Percentiles rank a stretch among this genome's conserved stretches.
phyloP scores from a whole-genome alignment of 202 grass and related monocot species.

The Alloteropsis angusta region DNA sequence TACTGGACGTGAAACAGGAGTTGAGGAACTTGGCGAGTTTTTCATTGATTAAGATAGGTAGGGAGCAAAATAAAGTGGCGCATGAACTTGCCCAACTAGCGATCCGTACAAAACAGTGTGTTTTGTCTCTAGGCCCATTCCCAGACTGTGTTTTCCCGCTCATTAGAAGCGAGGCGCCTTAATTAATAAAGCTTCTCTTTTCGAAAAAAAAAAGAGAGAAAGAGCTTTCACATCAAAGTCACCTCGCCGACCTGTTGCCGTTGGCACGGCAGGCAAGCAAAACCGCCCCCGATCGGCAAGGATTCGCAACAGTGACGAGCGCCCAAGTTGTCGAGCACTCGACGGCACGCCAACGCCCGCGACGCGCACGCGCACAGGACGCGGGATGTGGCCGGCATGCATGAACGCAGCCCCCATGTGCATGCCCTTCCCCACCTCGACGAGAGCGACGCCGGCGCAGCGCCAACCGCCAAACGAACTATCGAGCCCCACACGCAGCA shows the following conservation, averaged over 20 bases:
- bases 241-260: not conserved
- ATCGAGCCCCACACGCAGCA: not conserved
- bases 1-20: too few relatives aligned
- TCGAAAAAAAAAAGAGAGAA: too few relatives aligned
- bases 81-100: too few relatives aligned
- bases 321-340: not conserved
- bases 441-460: not conserved
- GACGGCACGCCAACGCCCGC: not conserved
- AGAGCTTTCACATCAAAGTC: not conserved
- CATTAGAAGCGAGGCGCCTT: too few relatives aligned
- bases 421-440: not conserved
- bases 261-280: not conserved
- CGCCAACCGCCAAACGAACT: too few relatives aligned
- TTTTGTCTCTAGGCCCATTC: too few relatives aligned
- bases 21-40: too few relatives aligned
- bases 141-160: too few relatives aligned
- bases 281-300: not conserved
- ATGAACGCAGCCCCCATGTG: slow-evolving; percentile 13
- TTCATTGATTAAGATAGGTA: too few relatives aligned
- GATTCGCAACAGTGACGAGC: not conserved
- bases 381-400: not conserved
- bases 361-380: not conserved
- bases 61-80: too few relatives aligned
- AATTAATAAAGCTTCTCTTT: too few relatives aligned
- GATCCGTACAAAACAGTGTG: too few relatives aligned